A percentile compares a stretch with the other conserved stretches of the same genome.
phyloP scores from a whole-genome alignment of 2,329 filamentous ascomycete genomes.

The Diplodia scrobiculata region DNA sequence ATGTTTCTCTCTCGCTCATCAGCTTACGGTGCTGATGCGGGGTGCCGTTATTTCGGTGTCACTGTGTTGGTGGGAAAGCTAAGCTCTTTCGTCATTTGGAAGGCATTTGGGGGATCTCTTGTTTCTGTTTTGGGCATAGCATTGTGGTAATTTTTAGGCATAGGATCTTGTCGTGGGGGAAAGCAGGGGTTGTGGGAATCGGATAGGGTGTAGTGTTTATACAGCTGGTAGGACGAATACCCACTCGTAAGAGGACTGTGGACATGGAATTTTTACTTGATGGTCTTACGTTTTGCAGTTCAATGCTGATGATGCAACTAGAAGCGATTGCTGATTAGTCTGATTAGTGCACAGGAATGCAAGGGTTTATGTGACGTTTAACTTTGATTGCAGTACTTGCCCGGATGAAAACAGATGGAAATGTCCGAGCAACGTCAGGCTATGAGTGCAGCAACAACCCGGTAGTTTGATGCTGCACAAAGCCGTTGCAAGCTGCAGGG shows the following conservation, averaged over 20 bases:
- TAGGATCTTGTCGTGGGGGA: background rate
- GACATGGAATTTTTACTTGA: too few relatives aligned
- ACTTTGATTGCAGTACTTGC: too few relatives aligned
- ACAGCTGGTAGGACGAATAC: background rate
- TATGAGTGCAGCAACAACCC: too few relatives aligned
- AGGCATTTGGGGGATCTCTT: background rate
- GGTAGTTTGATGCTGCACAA: too few relatives aligned
- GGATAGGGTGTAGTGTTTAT: background rate
- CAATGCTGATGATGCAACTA: too few relatives aligned
- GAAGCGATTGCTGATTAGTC: too few relatives aligned
- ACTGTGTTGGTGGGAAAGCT: background rate
- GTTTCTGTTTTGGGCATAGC: background rate
- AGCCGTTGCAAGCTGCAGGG: too few relatives aligned
- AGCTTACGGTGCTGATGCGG: background rate
- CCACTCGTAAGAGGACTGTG: background rate
- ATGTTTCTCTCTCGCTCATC: background rate
- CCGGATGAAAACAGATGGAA: too few relatives aligned
- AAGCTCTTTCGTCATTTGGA: background rate
- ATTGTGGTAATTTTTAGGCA: background rate
- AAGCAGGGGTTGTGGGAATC: background rate
- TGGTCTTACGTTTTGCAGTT: too few relatives aligned
- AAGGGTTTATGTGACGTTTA: too few relatives aligned
- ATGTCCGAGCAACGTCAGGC: too few relatives aligned
- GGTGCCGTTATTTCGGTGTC: background rate
- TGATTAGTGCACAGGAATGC: too few relatives aligned